Base-by-base conservation (phyloP, 2,329 filamentous ascomycete species). In the Alternaria postmessia region DNA sequence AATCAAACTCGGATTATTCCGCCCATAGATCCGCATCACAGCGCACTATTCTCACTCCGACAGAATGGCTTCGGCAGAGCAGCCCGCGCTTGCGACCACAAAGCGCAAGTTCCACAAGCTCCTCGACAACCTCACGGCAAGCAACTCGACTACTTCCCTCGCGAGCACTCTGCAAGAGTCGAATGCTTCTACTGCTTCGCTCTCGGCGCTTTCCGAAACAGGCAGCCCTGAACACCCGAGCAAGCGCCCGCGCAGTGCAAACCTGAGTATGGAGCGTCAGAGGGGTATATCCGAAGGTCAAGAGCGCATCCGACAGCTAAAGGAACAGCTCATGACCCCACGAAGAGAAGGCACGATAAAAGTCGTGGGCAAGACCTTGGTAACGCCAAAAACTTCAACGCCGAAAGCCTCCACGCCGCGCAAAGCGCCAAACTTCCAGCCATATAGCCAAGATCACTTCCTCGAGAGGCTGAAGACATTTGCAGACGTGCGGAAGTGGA, bases 401-500 rank as follows among this genome's bases (percentile, higher is more conserved):
- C 56, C 63, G 22, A 63, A 59, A n/a, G 57, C 68, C 3, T 54
- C 67, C 0, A 71, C 72, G 5, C 73, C 75, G 7, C 74, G 75
- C 8, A 79, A 77, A 48, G 66, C 75, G 20, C 88, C 91, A 1
- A 92, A 90, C 70, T 98, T 95, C 80, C 91, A 91, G 54, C 94
- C 95, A 0, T 91, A 89, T 81, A 94, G 95, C 76, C 91, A 95
- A 54, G 88, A 89, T 39, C 88, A 92, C 67, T 93, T 98, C 63
- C 84, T 98, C 11, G 88, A 86, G 69, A 84, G 95, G 24, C 83
- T 99, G 28, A 90, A 90, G 61, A 96, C 93, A 0, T 99, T 96
- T 75, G 91, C 94, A 73, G 93, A 94, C 67, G 89, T 98, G 48
- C 95, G 93, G 54, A 87, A 91, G 75, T 99, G 94, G 94, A 91